Evolutionary conservation across 345 rosid species (phyloP).

Genomic region (Hirschfeldia incana): DNA sequence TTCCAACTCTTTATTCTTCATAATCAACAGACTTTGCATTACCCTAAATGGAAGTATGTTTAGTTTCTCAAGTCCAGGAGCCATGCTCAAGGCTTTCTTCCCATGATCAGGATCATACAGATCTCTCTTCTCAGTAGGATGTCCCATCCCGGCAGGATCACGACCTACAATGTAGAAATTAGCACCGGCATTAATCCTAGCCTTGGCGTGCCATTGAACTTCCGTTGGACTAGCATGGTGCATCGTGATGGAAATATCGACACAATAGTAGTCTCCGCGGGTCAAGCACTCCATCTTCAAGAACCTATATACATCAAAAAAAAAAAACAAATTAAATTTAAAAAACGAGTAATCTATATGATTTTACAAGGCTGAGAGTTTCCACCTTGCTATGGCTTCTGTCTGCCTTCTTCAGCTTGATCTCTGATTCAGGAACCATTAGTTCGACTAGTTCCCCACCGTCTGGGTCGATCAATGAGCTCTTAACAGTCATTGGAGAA

Average conservation of each 20-base stretch:
- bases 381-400: constrained; percentile 76
- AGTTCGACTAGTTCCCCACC: constrained; percentile 78
- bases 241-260: constrained; percentile 97
- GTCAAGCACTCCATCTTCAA: constrained; percentile 91
- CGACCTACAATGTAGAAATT: constrained; percentile 97
- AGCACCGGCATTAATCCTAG: constrained; percentile 93
- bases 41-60: constrained; percentile 93
- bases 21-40: too few species aligned
- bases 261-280: constrained; percentile 85
- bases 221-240: constrained; percentile 99
- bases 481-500: constrained; percentile 38
- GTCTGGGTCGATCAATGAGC: constrained; percentile 93
- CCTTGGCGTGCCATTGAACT: constrained; percentile 99
- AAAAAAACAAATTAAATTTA: not conserved
- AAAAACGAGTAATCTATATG: not conserved
- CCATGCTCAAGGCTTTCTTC: constrained; percentile 94
- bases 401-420: constrained; percentile 56
- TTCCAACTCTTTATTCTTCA: too few species aligned
- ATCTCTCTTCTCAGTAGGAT: constrained; percentile 93
- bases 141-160: constrained; percentile 99
- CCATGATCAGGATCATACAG: constrained; percentile 97
- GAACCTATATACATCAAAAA: constrained; percentile 55
- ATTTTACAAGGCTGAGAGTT: not conserved
- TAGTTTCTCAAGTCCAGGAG: constrained; percentile 94
- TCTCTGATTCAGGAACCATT: constrained; percentile 61